phyloP scores from a whole-genome alignment of 2,329 filamentous ascomycete genomes.

The Gremmenia infestans region DNA sequence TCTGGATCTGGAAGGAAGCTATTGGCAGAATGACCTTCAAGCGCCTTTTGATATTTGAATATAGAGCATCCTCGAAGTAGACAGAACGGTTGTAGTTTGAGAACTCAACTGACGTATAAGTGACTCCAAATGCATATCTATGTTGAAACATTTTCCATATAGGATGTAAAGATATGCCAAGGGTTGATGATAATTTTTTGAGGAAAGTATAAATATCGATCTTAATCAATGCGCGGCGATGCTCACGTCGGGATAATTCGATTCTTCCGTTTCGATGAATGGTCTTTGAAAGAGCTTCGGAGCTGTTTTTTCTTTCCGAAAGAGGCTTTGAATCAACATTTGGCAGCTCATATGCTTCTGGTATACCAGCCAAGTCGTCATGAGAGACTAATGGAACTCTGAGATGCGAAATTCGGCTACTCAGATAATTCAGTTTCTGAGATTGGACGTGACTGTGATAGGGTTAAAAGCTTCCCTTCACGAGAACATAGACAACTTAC shows the following conservation, averaged over 20 bases:
- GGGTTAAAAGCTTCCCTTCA: background rate
- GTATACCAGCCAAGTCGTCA: background rate
- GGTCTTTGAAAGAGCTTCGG: background rate
- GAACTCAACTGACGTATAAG: background rate
- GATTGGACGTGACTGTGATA: background rate
- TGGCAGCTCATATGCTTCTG: background rate
- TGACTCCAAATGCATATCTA: background rate
- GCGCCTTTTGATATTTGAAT: conserved; percentile 3
- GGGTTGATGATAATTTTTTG: background rate
- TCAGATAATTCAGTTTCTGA: background rate
- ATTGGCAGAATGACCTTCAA: conserved; percentile 5
- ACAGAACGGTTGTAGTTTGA: background rate
- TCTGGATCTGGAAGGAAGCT: conserved; percentile 7
- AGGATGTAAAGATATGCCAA: background rate
- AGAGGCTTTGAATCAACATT: background rate
- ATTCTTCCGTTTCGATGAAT: background rate
- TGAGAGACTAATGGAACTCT: background rate
- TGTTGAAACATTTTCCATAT: background rate
- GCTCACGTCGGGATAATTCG: background rate
- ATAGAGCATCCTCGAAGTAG: background rate
- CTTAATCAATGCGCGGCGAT: background rate
- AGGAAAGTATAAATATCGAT: background rate
- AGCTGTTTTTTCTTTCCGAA: background rate
- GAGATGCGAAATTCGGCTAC: background rate
- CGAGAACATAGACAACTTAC: background rate